Percentiles rank a stretch among this genome's conserved stretches.
These are phyloP conservation scores for Grosmannia penicillata DNA, from an alignment of 2,329 filamentous ascomycete genomes.

Conservation along the genomic window DNA sequence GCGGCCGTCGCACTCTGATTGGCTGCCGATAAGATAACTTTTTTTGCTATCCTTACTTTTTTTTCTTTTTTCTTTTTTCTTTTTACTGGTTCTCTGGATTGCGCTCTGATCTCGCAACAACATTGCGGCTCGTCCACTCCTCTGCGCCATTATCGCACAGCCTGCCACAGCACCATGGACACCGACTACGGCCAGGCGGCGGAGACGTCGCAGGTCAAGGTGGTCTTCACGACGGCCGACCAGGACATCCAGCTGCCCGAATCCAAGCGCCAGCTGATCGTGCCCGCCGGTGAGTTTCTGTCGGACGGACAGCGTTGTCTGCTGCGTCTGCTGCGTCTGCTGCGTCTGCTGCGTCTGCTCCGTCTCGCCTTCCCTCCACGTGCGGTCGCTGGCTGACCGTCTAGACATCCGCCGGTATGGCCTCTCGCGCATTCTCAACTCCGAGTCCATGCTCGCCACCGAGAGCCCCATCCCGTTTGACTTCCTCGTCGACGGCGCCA, in stretches of 20 bases:
- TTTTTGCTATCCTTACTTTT: slow-evolving; percentile 2
- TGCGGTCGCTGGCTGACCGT: not conserved
- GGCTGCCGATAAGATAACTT: not conserved
- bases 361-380: not conserved
- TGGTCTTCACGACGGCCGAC: slow-evolving; percentile 51
- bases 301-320: no score
- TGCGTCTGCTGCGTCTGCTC: not conserved
- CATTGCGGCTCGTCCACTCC: no score
- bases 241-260: slow-evolving; percentile 48
- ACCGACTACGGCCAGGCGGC: slow-evolving; percentile 4
- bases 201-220: slow-evolving; percentile 41
- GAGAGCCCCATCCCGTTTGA: slow-evolving; percentile 67
- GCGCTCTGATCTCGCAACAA: no score
- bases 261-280: slow-evolving; percentile 44
- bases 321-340: not conserved
- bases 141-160: no score
- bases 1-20: no score
- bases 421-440: slow-evolving; percentile 55
- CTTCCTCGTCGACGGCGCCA: slow-evolving; percentile 89
- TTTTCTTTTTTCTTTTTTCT: slow-evolving; percentile 1
- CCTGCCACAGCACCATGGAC: no score
- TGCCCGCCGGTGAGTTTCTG: slow-evolving; percentile 37
- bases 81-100: no score
- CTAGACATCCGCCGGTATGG: slow-evolving; percentile 55
- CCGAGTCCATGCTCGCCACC: slow-evolving; percentile 55